Base-by-base conservation (phyloP, 169 alveolate species). In the Plasmodium sp. region DNA sequence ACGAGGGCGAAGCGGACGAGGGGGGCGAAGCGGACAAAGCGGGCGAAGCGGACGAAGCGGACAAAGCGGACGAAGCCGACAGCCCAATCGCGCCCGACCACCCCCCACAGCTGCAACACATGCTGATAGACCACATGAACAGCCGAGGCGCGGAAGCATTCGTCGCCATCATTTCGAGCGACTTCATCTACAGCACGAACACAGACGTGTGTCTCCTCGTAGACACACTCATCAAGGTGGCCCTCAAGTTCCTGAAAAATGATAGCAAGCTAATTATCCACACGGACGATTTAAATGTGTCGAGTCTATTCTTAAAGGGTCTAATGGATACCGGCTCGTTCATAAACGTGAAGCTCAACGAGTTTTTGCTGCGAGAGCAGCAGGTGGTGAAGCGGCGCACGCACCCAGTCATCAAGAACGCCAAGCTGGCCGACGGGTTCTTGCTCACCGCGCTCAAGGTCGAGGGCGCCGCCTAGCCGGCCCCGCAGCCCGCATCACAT, bases 261-360 rank as follows among this genome's bases (percentile, higher is more conserved):
- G 94, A 80, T 36, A 62, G 90, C 82, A 88, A 88, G 82, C n/a
- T 88, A n/a, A 88, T 88, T 41, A 62, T 88, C 10, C 90, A 88
- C 22, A 79, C 94, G 41, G 94, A 88, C 12, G 94, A 88, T 54
- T 27, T 88, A 18, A 88, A 88, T 36, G 14, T 88, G 27, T 80
- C 62, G 14, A 88, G 45, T 41, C 1, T 88, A 18, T 79, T 88
- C 31, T n/a, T 88, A 22, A 54, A 88, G 82, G 43, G 81, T 6
- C 74, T 88, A 88, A 80, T 88, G 9, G 39, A 33, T 39, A 80
- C 94, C 4, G 80, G 79, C 14, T 39, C 94, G 0, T 88, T 62
- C 39, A 88, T 88, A 41, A 22, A 88, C 36, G 80, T 88, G 14
- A 88, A 80, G 82, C 73, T 88, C 16, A 88, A 88, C 56, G 94